Evolutionary conservation across 441 rosid genomes (phyloP), one percentile per base, ranked within the genome.

Genomic region (Gossypium schwendimanii): DNA sequence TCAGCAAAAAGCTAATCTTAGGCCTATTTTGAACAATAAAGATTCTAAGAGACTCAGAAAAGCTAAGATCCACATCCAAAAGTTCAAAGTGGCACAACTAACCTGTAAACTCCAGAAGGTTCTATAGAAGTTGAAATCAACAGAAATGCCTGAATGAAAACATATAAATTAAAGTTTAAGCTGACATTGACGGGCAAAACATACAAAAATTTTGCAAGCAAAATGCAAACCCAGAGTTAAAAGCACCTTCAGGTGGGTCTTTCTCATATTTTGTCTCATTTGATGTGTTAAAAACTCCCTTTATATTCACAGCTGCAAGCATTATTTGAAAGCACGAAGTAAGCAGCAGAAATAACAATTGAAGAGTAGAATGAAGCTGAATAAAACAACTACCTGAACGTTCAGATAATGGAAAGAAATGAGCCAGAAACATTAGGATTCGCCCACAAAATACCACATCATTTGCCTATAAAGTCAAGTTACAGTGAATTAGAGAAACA

Each of bases 41-140:
- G 3, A 57, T 58, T 20, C 20, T 53, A 50, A 55, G 52, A 50
- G 36, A 63, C 55, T 21, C 9, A 3, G 52, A 31, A 12, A 72
- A 39, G 8, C 10, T 2, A 28, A 28, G 14, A 10, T 54, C n/a
- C 7, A 2, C 14, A 14, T 6, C 61, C 17, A 55, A 24, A 12
- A 45, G 21, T 52, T 77, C 63, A 60, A 61, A 64, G 45, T 2
- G 49, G 69, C 69, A 75, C 15, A 74, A 71, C 80, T 71, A 77
- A 91, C 99, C 97, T 93, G 99, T 77, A 95, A 88, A 85, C 97
- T 90, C 99, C 99, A 95, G 73, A 95, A 84, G 68, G 95, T 95
- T 84, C 87, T 91, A 63, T 95, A 95, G 78, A 93, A 95, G 88
- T 95, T 95, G 87, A 95, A 95, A 82, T 95, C 99, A 50, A 93